Evolutionary conservation across 345 rosid species (phyloP).

Genomic region (Rhodomyrtus tomentosa): DNA sequence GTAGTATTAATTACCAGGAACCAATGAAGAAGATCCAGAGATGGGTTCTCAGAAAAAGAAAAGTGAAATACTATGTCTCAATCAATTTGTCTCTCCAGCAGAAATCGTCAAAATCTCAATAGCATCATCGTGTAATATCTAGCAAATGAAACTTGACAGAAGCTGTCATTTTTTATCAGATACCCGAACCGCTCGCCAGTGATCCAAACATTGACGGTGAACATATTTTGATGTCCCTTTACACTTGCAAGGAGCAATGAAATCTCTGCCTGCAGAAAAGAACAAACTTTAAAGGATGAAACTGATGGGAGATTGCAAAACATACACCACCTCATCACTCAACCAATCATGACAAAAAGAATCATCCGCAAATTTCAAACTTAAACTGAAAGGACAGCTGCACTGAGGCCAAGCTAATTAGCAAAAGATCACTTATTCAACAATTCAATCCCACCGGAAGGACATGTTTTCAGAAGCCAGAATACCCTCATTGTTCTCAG

Average conservation of each 20-base stretch:
- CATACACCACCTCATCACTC: background rate
- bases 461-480: background rate
- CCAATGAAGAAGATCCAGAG: background rate
- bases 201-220: constrained; percentile 95
- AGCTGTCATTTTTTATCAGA: background rate
- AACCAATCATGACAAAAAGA: background rate
- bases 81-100: background rate
- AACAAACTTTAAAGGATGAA: background rate
- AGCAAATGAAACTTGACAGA: background rate
- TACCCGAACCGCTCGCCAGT: constrained; percentile 97
- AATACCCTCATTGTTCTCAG: background rate
- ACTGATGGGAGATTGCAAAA: background rate
- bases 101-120: background rate
- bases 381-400: background rate
- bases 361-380: background rate
- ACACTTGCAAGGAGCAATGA: constrained; percentile 98
- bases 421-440: background rate
- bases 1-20: background rate
- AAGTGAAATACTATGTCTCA: background rate
- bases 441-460: background rate
- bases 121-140: background rate
- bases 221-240: constrained; percentile 98
- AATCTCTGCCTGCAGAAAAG: constrained; percentile 78
- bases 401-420: background rate
- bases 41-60: no score